A percentile compares a stretch with the other conserved stretches of the same genome.
Conservation (phyloP, 176 grass and related monocot species). For the Oryza officinalis region DNA sequence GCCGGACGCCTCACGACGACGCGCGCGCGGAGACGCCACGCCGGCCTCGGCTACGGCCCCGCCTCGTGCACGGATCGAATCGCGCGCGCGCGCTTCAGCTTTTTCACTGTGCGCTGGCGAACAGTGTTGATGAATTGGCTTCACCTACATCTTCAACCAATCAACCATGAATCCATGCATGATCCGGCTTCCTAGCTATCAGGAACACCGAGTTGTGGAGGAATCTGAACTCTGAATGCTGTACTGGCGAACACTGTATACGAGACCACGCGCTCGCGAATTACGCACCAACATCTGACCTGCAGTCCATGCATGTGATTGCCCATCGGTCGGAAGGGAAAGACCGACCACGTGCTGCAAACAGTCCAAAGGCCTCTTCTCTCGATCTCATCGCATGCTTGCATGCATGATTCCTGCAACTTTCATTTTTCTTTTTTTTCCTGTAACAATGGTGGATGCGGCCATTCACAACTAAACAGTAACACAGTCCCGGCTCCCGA, state of each 20-base stretch:
- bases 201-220: background rate
- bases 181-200: background rate
- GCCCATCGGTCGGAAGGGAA: background rate
- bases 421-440: background rate
- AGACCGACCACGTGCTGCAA: background rate
- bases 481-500: background rate
- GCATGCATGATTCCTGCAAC: background rate
- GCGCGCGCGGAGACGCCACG: too few species aligned
- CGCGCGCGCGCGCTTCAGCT: too few species aligned
- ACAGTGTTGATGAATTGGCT: background rate
- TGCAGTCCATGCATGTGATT: background rate
- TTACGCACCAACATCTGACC: background rate
- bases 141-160: background rate
- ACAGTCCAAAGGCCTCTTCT: background rate
- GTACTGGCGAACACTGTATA: background rate
- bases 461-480: background rate
- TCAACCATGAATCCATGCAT: too few species aligned
- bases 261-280: background rate
- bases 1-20: too few species aligned
- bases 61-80: too few species aligned
- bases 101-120: too few species aligned
- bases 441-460: background rate
- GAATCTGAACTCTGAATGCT: background rate
- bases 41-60: too few species aligned
- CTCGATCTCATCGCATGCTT: background rate